Base-by-base conservation (phyloP, 148 eudicot genomes). In the Gaultheria prostrata region DNA sequence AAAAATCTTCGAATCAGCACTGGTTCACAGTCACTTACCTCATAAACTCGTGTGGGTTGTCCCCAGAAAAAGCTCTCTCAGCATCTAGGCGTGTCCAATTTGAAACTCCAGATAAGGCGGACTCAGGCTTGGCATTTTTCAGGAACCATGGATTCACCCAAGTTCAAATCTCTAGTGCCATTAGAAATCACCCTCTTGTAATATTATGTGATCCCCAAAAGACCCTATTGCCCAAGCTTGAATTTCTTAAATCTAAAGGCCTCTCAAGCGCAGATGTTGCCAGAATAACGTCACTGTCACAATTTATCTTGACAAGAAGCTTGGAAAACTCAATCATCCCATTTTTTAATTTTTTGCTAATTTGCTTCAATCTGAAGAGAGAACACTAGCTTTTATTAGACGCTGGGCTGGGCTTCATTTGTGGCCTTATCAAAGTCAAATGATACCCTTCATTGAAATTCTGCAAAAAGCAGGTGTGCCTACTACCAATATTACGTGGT, bases 381-480 rank as follows among this genome's bases (percentile, higher is more conserved):
- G 20, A 57, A 21, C 24, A 1, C 9, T 20, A 5, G 24, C 8
- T 20, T 7, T 57, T 20, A 5, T 21, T 20, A 57, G 8, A 57
- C n/a, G 9, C 6, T 20, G 8, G 18, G 63, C 8, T 20, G 26
- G 63, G 63, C 0, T 2, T 15, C 1, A 6, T 56, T 18, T 56
- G 3, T 14, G 2, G 15, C 21, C 15, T 17, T 4, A 18, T 56
- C 21, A 18, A 4, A 20, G 63, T 20, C n/a, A 9, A 0, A 24
- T 57, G 26, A 57, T 57, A 57, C 24, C 8, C 1, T 18, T 18
- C 20, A 5, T 6, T 18, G 63, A 57, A 18, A 57, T 57, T 57
- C 63, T 57, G 63, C 24, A 0, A 49, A 21, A 83, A 24, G 63
- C 18, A 3, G 82, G 87, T 59, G 83, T 82, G 39, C 82, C 77